These are phyloP conservation scores for Petunia axillaris DNA, from an alignment of 257 asterid genomes.

Conservation along the genomic window DNA sequence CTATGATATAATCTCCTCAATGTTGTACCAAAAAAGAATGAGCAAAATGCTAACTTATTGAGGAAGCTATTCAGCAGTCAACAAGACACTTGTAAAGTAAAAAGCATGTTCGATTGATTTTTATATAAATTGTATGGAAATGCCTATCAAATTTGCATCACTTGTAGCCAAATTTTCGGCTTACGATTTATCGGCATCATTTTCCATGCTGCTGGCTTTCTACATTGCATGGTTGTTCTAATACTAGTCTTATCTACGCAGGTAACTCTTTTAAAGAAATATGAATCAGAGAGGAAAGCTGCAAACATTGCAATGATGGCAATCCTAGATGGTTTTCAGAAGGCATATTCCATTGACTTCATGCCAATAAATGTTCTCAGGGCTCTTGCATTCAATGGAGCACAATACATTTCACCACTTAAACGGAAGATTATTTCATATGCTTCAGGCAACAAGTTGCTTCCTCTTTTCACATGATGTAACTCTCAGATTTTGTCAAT, in stretches of 20 bases:
- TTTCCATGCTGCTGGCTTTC: neutral
- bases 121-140: neutral
- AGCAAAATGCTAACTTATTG: neutral
- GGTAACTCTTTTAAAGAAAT: constrained; percentile 72
- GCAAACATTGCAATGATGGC: constrained; percentile 88
- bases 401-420: constrained; percentile 73
- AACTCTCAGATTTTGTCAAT: neutral
- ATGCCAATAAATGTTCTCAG: constrained; percentile 77
- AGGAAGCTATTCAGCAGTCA: neutral
- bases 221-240: neutral
- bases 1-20: no score
- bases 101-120: neutral
- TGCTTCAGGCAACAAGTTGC: constrained; percentile 78
- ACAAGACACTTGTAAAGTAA: neutral
- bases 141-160: neutral
- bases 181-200: neutral
- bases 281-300: constrained; percentile 83
- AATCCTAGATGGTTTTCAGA: constrained; percentile 85
- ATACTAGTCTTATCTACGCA: constrained; percentile 30
- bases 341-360: constrained; percentile 86
- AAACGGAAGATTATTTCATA: constrained; percentile 72
- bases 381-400: constrained; percentile 91
- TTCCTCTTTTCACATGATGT: constrained; percentile 68
- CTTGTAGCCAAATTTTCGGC: neutral
- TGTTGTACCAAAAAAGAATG: neutral